Evolutionary conservation across 257 asterid genomes (phyloP).

Genomic region (Capsicum baccatum): DNA sequence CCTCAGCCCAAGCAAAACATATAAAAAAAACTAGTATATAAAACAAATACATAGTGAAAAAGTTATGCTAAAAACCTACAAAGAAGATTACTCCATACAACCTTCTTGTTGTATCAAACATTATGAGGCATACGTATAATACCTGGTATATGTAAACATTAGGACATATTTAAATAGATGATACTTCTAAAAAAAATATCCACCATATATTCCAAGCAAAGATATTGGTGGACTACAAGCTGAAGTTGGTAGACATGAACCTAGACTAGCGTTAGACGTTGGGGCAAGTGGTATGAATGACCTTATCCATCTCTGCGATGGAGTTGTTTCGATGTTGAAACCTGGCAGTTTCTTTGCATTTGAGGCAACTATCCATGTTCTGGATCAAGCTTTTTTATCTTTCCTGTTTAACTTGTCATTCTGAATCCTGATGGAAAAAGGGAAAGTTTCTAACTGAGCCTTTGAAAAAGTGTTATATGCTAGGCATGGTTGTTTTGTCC

Average conservation of each 20-base stretch:
- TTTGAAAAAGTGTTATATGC: too few relatives aligned
- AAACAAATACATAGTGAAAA: too few relatives aligned
- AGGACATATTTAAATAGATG: too few relatives aligned
- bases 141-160: too few relatives aligned
- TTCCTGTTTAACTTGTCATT: background rate
- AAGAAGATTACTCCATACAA: too few relatives aligned
- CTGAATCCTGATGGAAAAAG: background rate
- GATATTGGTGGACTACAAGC: slow-evolving; percentile 73
- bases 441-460: background rate
- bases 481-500: background rate
- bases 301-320: slow-evolving; percentile 76
- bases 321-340: slow-evolving; percentile 69
- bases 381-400: background rate
- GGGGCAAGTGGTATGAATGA: slow-evolving; percentile 71
- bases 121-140: too few relatives aligned
- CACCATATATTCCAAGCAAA: slow-evolving; percentile 83
- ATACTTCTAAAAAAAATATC: slow-evolving; percentile 35
- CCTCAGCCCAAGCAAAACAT: too few relatives aligned
- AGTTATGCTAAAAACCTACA: too few relatives aligned
- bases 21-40: too few relatives aligned
- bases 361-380: slow-evolving; percentile 58
- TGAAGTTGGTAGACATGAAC: slow-evolving; percentile 83
- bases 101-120: too few relatives aligned
- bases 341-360: slow-evolving; percentile 88
- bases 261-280: slow-evolving; percentile 84